Evolutionary conservation across 306 rosid species (phyloP), one percentile per base, ranked within the genome.

Genomic region (Hippophae gyantsensis): DNA sequence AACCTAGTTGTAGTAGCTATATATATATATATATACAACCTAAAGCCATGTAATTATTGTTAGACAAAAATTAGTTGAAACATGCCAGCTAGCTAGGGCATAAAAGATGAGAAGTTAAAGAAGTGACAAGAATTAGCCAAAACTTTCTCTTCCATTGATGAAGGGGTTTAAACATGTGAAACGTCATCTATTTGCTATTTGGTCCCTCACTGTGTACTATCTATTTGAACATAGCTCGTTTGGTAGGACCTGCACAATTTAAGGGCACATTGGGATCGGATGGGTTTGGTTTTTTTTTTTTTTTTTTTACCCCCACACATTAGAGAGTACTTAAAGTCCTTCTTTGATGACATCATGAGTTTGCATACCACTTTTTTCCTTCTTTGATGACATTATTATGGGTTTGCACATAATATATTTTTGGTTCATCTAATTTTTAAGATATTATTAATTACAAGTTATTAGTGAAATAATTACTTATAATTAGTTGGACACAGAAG

Each of bases 151-250:
- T 70, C 77, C 81, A 63, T 71, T 75, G 73, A 74, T 73, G 79
- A 52, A 75, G 81, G 82, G 77, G 46, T 65, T 57, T 18, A 63
- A 41, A 73, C 82, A 72, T 74, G 80, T 73, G 86, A 70, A 47
- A 65, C 10, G 55, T 54, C 62, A 55, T 57, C 58, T 66, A 62
- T 75, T 77, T 74, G 84, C 58, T 66, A 62, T 75, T 77, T 74
- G 84, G 90, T 14, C 72, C 67, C 64, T 55, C 76, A 57, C 81
- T 73, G 66, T 70, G 1, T n/a, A n/a, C n/a, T n/a, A n/a, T n/a
- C 23, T 18, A 18, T 18, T 70, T 58, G 75, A 75, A 70, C 68
- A 58, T 69, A 67, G 64, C 8, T 5, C 13, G 5, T 43, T 32
- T 12, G 13, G 74, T 70, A 49, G 81, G 79, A 25, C 81, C 86